A percentile compares a stretch with the other conserved stretches of the same genome.
Evolutionary conservation across 2,329 filamentous ascomycete genomes (phyloP).

Genomic region (Aspergillus candidus): DNA sequence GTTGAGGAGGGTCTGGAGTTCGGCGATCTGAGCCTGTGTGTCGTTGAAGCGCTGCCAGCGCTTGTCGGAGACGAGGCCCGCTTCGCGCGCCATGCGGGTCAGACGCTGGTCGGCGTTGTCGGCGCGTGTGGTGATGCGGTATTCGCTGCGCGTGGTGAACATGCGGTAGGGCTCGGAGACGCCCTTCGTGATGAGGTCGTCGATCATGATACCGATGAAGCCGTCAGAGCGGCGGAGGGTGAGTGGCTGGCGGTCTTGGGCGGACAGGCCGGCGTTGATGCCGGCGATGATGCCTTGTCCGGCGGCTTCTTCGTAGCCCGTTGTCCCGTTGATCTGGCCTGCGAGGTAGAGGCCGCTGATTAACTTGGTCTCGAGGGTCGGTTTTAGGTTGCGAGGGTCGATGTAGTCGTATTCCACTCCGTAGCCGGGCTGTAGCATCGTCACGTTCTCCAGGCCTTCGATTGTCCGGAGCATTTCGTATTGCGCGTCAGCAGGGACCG

Average conservation of each 20-base stretch:
- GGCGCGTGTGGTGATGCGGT: slow-evolving; percentile 82
- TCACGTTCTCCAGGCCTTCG: slow-evolving; percentile 77
- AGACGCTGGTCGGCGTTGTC: slow-evolving; percentile 91
- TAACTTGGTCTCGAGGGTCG: slow-evolving; percentile 89
- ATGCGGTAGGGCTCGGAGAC: slow-evolving; percentile 96
- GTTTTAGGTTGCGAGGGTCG: slow-evolving; percentile 77
- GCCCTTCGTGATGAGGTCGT: slow-evolving; percentile 93
- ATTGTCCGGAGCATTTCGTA: slow-evolving; percentile 80
- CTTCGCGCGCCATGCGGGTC: slow-evolving; percentile 67
- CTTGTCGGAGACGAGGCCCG: slow-evolving; percentile 69
- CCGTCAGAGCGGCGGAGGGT: slow-evolving; percentile 75
- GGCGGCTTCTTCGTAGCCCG: slow-evolving; percentile 94
- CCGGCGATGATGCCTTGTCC: slow-evolving; percentile 89
- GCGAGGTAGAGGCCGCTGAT: slow-evolving; percentile 86
- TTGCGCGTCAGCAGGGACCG: slow-evolving; percentile 81
- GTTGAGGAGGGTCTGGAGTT: slow-evolving; percentile 58
- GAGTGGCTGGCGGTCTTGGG: slow-evolving; percentile 59
- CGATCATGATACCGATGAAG: slow-evolving; percentile 98
- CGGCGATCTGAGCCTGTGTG: slow-evolving; percentile 60
- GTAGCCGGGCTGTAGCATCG: slow-evolving; percentile 91
- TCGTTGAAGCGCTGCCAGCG: slow-evolving; percentile 68
- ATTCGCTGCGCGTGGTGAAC: slow-evolving; percentile 95
- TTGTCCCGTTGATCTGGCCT: slow-evolving; percentile 97
- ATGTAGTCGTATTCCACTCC: slow-evolving; percentile 99
- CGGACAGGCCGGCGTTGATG: slow-evolving; percentile 83